A percentile compares a stretch with the other conserved stretches of the same genome.
Conservation (phyloP, 2,329 filamentous ascomycete species). For the Aspergillus japonicus region DNA sequence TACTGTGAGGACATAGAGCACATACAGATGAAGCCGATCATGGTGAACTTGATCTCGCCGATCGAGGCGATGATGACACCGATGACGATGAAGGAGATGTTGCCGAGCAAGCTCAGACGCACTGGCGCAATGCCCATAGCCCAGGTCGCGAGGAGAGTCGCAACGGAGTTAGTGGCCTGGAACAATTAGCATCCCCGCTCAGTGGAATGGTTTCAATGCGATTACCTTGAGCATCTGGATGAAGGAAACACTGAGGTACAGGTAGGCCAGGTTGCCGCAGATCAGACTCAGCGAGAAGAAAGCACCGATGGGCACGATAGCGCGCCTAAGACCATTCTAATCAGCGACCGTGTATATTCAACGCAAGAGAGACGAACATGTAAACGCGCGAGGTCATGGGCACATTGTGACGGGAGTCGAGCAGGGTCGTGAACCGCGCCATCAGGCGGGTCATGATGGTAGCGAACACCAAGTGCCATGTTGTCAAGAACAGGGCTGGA, state of each 20-base stretch:
- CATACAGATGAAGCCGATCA: slow-evolving; percentile 60
- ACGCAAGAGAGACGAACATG: slow-evolving; percentile 43
- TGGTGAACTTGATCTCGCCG: slow-evolving; percentile 85
- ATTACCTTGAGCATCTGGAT: slow-evolving; percentile 97
- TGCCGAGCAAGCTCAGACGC: slow-evolving; percentile 80
- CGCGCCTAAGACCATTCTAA: slow-evolving; percentile 49
- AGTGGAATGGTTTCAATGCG: slow-evolving; percentile 22
- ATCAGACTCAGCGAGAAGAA: slow-evolving; percentile 97
- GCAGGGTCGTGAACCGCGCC: slow-evolving; percentile 79
- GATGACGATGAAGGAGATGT: slow-evolving; percentile 89
- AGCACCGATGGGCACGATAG: slow-evolving; percentile 90
- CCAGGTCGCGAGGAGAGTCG: slow-evolving; percentile 86
- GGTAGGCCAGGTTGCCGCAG: slow-evolving; percentile 92
- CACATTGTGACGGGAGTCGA: slow-evolving; percentile 90
- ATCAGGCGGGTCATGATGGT: slow-evolving; percentile 91
- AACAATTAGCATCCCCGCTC: slow-evolving; percentile 16
- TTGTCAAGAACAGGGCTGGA: slow-evolving; percentile 67
- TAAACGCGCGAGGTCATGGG: slow-evolving; percentile 95
- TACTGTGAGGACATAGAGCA: slow-evolving; percentile 40
- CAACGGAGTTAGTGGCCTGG: slow-evolving; percentile 87
- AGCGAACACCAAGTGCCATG: slow-evolving; percentile 90
- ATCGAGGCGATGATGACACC: slow-evolving; percentile 92
- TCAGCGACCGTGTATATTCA: neutral
- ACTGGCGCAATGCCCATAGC: slow-evolving; percentile 75
- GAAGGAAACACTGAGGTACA: slow-evolving; percentile 93